Base-by-base conservation (phyloP, 2,329 filamentous ascomycete genomes). In the Penicillium sp. region DNA sequence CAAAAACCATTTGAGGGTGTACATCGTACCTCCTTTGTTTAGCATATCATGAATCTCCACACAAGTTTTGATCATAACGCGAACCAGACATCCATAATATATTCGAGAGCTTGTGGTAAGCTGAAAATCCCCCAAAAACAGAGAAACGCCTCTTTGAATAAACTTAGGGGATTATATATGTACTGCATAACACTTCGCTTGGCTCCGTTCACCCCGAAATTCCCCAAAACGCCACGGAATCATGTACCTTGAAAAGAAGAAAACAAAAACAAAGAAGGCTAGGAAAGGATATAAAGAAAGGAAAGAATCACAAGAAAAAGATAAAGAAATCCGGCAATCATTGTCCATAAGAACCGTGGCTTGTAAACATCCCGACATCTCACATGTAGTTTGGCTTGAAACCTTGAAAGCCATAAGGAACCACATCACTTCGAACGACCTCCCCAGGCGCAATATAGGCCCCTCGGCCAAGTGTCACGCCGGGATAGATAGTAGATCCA, bases 401-500 rank as follows among this genome's bases (percentile, higher is more conserved):
- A 6, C 74, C 74, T 48, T 77, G 75, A 43, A 76, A 76, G 16
- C 75, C 72, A 64, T 77, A 77, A 26, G 73, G 71, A 52, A 73
- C 69, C 57, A 79, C 74, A 47, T 78, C 71, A n/a, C 71, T 68
- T 57, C 71, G 75, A 29, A 80, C 77, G 33, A 79, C 68, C 47
- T 78, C 76, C 21, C 76, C 76, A 4, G 78, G 75, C 42, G 76
- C 76, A 48, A 80, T 75, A 62, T 78, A 79, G 7, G 74, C 74
- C 6, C 76, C 75, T 43, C 74, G 69, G 49, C 71, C 70, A 22
- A 80, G 71, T 33, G 69, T 73, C 21, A 80, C 76, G 22, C 77
- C 78, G 4, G 78, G 77, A 54, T 77, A 77, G 60, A 90, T 87
- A 3, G 81, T 84, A 54, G 83, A 84, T 54, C 82, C 81, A 6